Evolutionary conservation across 345 rosid genomes (phyloP), one percentile per base, ranked within the genome.

Genomic region (Citropsis articulata): DNA sequence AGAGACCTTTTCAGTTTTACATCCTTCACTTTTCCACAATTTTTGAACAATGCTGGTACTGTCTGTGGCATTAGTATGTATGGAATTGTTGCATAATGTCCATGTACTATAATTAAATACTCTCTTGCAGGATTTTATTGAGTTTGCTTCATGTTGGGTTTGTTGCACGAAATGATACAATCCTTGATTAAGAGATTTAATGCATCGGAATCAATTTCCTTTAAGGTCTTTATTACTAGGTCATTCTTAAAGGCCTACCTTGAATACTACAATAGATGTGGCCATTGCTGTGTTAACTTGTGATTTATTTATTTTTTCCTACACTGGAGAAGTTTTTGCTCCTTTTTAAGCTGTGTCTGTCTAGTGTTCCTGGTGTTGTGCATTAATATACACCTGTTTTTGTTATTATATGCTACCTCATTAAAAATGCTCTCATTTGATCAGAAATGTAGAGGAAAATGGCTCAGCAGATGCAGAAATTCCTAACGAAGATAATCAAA

Each of bases 361-460:
- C 42, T 60, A 60, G 27, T 24, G 13, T 42, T 66, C 22, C 35
- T 10, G 35, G 42, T 65, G 38, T 22, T 50, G 31, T 21, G 67
- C 35, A 5, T 66, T 77, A 74, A 24, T 77, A 75, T 30, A 50
- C 75, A 60, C 14, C 50, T 79, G 13, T 30, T 45, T 35, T 67
- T 67, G 31, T 73, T 73, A 33, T 65, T 30, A 40, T 57, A 7
- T 67, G 42, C 62, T 77, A 66, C 55, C 36, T 79, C 18, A 31
- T n/a, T 30, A 65, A 69, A 59, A 40, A 50, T 65, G 31, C 18
- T 8, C 78, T 75, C 28, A 75, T 80, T 76, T 66, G 42, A 66
- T 53, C 88, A 95, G 98, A 84, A 88, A 89, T 79, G 81, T 86
- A 79, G 83, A 88, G 48, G 90, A 91, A 83, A 87, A 88, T 78